Conservation (phyloP, 2,329 filamentous ascomycete genomes). For the Penicillium griseofulvum region DNA sequence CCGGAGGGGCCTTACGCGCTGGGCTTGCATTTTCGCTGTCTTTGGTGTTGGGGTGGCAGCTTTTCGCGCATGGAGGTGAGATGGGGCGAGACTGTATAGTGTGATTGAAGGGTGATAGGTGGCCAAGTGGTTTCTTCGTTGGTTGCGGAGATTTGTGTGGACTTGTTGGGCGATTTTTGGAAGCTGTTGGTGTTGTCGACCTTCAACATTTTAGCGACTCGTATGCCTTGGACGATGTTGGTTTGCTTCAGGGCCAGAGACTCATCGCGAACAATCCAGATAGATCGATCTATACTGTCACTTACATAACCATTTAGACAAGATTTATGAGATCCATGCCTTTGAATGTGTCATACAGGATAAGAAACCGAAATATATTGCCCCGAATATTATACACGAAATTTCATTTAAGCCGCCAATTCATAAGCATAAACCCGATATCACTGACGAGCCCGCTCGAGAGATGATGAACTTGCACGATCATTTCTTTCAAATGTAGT, state of each 20-base stretch:
- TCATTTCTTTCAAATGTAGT: slow-evolving; percentile 29
- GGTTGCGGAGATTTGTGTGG: not conserved
- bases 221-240: not conserved
- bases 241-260: not conserved
- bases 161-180: not conserved
- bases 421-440: not conserved
- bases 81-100: not conserved
- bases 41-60: slow-evolving; percentile 13
- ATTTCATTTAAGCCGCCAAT: not conserved
- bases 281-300: not conserved
- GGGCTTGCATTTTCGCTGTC: slow-evolving; percentile 25
- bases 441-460: slow-evolving; percentile 13
- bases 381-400: slow-evolving; percentile 3
- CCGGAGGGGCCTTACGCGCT: slow-evolving; percentile 28
- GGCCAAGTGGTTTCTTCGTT: not conserved
- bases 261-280: not conserved
- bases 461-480: slow-evolving; percentile 1
- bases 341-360: not conserved
- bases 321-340: not conserved
- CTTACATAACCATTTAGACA: not conserved
- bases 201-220: not conserved
- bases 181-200: not conserved
- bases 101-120: not conserved
- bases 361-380: slow-evolving; percentile 4
- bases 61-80: slow-evolving; percentile 3